phyloP scores from a whole-genome alignment of 257 asterid species.

The Plantago major region DNA sequence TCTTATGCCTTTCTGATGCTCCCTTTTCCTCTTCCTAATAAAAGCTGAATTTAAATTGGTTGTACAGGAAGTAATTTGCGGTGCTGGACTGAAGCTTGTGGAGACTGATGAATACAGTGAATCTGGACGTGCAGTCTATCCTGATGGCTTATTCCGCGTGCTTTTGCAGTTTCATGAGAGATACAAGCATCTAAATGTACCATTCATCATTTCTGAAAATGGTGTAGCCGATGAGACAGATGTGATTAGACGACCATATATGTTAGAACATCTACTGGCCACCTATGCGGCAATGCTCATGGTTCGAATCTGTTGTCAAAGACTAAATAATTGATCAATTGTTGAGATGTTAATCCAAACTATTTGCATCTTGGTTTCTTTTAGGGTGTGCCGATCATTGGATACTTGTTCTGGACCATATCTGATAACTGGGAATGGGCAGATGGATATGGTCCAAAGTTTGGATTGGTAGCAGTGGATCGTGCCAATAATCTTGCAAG shows the following conservation, averaged over 20 bases:
- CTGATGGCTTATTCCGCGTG: conserved; percentile 84
- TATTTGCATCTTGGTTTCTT: conserved; percentile 9
- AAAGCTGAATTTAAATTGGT: conserved; percentile 20
- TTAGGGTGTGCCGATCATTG: conserved; percentile 82
- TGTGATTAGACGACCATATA: conserved; percentile 77
- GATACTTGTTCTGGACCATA: conserved; percentile 95
- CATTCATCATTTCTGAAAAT: conserved; percentile 74
- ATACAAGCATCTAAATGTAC: conserved; percentile 75
- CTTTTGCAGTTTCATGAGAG: conserved; percentile 73
- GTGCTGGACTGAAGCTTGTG: conserved; percentile 79
- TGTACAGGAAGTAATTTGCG: conserved; percentile 76
- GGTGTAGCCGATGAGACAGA: conserved; percentile 89
- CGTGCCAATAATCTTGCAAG: conserved; percentile 75
- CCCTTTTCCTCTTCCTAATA: neutral
- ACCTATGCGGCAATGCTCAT: conserved; percentile 70
- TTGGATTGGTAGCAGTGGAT: conserved; percentile 88
- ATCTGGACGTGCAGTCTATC: conserved; percentile 98
- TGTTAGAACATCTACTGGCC: conserved; percentile 88
- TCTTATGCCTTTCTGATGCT: neutral
- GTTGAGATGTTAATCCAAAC: neutral
- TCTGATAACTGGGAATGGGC: conserved; percentile 99
- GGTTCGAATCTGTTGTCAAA: conserved; percentile 32
- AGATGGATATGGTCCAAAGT: conserved; percentile 98
- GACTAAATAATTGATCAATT: neutral
- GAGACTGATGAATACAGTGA: conserved; percentile 91